A percentile compares a stretch with the other conserved stretches of the same genome.
phyloP scores from a whole-genome alignment of 371 early-diverging fungal species.

The Mucor velutinosus region DNA sequence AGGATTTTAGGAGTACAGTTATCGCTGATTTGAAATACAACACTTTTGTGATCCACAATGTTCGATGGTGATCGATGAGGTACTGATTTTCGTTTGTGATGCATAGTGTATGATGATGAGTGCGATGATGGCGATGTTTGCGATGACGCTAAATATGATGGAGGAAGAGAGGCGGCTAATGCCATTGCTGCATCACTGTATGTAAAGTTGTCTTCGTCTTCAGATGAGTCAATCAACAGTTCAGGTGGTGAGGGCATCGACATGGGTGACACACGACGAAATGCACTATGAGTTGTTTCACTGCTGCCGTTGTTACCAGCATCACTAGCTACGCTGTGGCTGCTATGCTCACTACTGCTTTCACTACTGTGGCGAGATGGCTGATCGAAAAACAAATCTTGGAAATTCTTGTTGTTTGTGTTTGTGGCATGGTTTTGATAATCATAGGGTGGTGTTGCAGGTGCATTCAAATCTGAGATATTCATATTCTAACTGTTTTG shows the following conservation, averaged over 20 bases:
- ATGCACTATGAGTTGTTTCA: constrained; percentile 21
- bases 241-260: constrained; percentile 42
- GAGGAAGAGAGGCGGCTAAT: constrained; percentile 2
- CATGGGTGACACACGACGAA: constrained; percentile 23
- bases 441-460: constrained; percentile 34
- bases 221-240: constrained; percentile 31
- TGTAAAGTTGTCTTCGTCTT: constrained; percentile 23
- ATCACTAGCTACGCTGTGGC: neutral
- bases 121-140: neutral
- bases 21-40: constrained; percentile 22
- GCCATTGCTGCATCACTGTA: neutral
- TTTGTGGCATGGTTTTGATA: constrained; percentile 12
- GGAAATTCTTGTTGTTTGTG: neutral
- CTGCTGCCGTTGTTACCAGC: neutral
- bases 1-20: constrained; percentile 5
- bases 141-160: constrained; percentile 1
- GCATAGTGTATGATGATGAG: neutral
- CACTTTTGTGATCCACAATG: constrained; percentile 12
- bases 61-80: constrained; percentile 29
- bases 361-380: neutral
- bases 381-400: constrained; percentile 12
- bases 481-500: constrained; percentile 17
- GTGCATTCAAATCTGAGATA: constrained; percentile 26
- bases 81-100: constrained; percentile 11
- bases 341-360: neutral